Evolutionary conservation across 495 filamentous ascomycete genomes (phyloP).

Genomic region (Penicillium simplicissimum): DNA sequence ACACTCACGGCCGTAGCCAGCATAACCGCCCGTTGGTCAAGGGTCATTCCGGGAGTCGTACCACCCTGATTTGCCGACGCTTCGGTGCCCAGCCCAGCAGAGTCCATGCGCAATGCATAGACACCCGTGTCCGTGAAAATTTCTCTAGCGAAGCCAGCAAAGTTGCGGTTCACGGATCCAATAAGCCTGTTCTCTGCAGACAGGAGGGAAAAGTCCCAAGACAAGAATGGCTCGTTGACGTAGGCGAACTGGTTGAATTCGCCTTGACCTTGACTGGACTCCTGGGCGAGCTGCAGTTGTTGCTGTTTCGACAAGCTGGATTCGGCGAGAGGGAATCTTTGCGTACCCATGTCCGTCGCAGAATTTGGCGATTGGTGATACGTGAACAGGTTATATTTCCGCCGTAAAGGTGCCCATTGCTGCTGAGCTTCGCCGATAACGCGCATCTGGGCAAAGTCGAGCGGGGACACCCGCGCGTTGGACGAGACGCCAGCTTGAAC

Average conservation of each 20-base stretch:
- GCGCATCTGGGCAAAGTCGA: constrained; percentile 58
- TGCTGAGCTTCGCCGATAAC: constrained; percentile 69
- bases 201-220: constrained; percentile 59
- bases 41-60: constrained; percentile 55
- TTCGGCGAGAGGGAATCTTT: constrained; percentile 42
- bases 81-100: constrained; percentile 48
- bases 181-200: constrained; percentile 49
- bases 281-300: constrained; percentile 44
- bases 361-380: constrained; percentile 41
- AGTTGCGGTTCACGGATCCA: constrained; percentile 68
- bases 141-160: constrained; percentile 67
- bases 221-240: constrained; percentile 57
- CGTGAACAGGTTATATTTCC: constrained; percentile 70
- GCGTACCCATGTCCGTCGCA: constrained; percentile 39
- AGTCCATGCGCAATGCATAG: constrained; percentile 70
- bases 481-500: constrained; percentile 38
- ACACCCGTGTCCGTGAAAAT: constrained; percentile 73
- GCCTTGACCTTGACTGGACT: constrained; percentile 34
- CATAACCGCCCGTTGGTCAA: constrained; percentile 73
- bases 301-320: constrained; percentile 51
- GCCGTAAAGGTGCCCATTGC: constrained; percentile 64
- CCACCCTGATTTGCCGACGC: constrained; percentile 27
- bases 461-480: constrained; percentile 51
- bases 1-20: constrained; percentile 69
- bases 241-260: constrained; percentile 64